phyloP scores from a whole-genome alignment of 345 rosid genomes.

The Limnanthes douglasii region DNA sequence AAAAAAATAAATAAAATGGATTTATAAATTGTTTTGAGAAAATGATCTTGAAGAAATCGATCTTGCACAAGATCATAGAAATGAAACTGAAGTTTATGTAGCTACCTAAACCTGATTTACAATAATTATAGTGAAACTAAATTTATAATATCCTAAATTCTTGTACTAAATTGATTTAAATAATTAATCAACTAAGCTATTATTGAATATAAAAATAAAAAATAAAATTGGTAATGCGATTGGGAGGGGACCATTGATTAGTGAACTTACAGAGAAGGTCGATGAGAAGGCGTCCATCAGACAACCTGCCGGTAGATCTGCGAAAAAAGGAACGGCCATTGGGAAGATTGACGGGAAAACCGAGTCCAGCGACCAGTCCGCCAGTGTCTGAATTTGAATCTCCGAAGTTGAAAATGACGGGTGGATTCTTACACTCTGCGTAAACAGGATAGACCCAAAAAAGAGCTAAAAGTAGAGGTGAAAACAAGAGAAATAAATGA shows the following conservation, averaged over 20 bases:
- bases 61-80: too few species aligned
- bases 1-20: too few species aligned
- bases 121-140: too few species aligned
- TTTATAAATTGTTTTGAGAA: too few species aligned
- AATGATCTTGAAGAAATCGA: too few species aligned
- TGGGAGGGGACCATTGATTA: not conserved
- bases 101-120: too few species aligned
- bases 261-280: conserved; percentile 84
- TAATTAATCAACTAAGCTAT: not conserved
- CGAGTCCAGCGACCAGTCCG: conserved; percentile 76
- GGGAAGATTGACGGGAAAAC: conserved; percentile 47
- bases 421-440: conserved; percentile 26
- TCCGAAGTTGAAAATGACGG: conserved; percentile 74
- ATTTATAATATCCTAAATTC: not conserved
- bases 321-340: conserved; percentile 59
- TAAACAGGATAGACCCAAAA: conserved; percentile 3
- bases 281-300: conserved; percentile 73
- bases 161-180: not conserved
- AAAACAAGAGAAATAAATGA: not conserved
- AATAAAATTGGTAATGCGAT: not conserved
- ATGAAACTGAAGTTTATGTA: too few species aligned
- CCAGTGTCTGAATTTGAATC: conserved; percentile 94
- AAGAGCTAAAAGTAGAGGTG: not conserved
- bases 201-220: not conserved
- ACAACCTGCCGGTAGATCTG: conserved; percentile 58